Base-by-base conservation (phyloP, 805 yeast genomes). In the Allodekkera sacchari region DNA sequence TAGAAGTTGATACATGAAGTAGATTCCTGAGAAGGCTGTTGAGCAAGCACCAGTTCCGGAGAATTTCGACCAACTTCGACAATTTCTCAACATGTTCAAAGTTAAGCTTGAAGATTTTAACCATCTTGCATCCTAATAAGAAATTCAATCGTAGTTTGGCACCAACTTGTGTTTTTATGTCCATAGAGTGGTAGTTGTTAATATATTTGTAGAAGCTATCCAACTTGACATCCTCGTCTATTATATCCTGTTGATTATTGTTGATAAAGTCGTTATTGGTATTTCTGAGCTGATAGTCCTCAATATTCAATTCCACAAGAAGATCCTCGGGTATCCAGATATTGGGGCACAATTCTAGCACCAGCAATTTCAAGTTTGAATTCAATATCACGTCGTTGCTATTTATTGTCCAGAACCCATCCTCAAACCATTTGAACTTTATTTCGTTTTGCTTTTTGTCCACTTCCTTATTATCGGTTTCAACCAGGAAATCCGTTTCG, bases 281-380 rank as follows among this genome's bases (percentile, higher is more conserved):
- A 7, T 45, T 39, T 4, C 50, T 39, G 11, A 48, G 34, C 21
- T 48, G 55, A 35, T 46, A 49, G 8, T 43, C 40, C n/a, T 32
- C 29, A 5, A 50, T 27, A n/a, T 40, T 41, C 11, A 46, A 26
- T 16, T 47, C 48, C 18, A 42, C 22, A 14, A 52, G 27, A 14
- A 50, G 22, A 36, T 52, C 59, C 24, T 50, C 44, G 0, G 61
- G 59, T 4, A 57, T 39, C 61, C 61, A 57, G 10, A 57, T 39
- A 15, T 42, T 45, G 2, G 61, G 60, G 30, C 50, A 42, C 8
- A 53, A 17, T 30, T 57, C 62, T 13, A 56, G 32, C 10, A 45
- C 51, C 14, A 55, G 34, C 9, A 46, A 27, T 19, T 40, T 38
- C 23, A 49, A 38, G 22, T 43, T 40, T 4, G 42, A 40, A 18